phyloP scores from a whole-genome alignment of 371 early-diverging fungal species.

The Coemansia sp. region DNA sequence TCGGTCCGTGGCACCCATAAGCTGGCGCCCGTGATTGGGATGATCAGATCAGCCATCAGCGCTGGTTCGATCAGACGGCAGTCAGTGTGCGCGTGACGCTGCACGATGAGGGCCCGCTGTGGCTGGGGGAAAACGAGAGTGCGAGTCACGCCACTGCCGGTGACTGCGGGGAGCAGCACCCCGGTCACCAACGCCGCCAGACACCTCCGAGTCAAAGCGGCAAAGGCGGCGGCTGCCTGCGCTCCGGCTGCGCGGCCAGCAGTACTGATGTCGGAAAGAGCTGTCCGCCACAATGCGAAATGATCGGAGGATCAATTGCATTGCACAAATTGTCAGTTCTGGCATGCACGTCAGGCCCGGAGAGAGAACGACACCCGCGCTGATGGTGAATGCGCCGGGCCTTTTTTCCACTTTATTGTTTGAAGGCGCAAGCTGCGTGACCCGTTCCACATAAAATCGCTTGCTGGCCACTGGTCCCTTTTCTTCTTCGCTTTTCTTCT shows the following conservation, averaged over 20 bases:
- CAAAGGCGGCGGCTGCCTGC: background rate
- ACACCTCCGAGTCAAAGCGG: background rate
- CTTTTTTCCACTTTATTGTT: slow-evolving; percentile 2
- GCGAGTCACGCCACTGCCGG: slow-evolving; percentile 9
- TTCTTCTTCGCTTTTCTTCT: slow-evolving; percentile 5
- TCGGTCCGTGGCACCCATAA: too few species aligned
- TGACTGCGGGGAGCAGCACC: background rate
- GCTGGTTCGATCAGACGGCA: background rate
- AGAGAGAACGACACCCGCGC: background rate
- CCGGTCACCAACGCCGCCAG: background rate
- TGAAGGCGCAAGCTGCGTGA: slow-evolving; percentile 6
- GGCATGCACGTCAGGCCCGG: slow-evolving; percentile 3
- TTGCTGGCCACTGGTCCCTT: slow-evolving; percentile 1
- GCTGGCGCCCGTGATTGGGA: too few species aligned
- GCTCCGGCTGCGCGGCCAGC: slow-evolving; percentile 3
- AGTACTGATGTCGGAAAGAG: background rate
- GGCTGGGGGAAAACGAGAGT: background rate
- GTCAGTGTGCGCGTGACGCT: slow-evolving; percentile 3
- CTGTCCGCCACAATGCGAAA: slow-evolving; percentile 12
- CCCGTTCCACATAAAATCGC: slow-evolving; percentile 12
- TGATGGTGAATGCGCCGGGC: background rate
- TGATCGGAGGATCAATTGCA: slow-evolving; percentile 23
- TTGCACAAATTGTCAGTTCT: slow-evolving; percentile 1
- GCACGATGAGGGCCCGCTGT: background rate
- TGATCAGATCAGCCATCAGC: too few species aligned